Evolutionary conservation across 2,329 filamentous ascomycete species (phyloP).

Genomic region (Lomentospora prolificans): DNA sequence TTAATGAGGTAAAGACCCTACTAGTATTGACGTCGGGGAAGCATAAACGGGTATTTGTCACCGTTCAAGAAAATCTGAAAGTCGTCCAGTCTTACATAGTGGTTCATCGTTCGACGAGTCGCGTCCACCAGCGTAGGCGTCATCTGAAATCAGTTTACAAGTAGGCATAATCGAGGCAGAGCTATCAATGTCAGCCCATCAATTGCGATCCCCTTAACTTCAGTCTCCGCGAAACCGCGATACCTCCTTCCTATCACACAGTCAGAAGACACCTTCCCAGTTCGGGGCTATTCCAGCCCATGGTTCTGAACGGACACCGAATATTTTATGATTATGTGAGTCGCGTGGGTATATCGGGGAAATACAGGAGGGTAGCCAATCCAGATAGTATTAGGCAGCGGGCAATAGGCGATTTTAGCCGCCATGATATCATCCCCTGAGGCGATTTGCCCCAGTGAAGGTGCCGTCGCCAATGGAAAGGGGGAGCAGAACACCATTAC

Average conservation of each 20-base stretch:
- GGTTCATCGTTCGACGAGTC: not conserved
- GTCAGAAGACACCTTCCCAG: not conserved
- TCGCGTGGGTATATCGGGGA: not conserved
- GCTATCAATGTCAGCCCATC: not conserved
- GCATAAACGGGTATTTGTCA: too few species aligned
- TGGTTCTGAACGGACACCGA: not conserved
- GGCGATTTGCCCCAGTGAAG: not conserved
- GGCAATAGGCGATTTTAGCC: slow-evolving; percentile 1
- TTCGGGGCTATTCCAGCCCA: not conserved
- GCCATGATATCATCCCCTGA: slow-evolving; percentile 2
- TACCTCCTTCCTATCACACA: not conserved
- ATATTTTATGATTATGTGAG: not conserved
- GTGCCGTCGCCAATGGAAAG: not conserved
- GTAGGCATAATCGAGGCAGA: not conserved
- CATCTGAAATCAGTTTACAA: not conserved
- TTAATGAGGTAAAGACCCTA: too few species aligned
- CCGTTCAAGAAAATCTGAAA: not conserved
- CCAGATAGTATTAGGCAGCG: not conserved
- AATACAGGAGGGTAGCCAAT: not conserved
- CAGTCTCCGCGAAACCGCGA: not conserved
- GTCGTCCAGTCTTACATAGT: not conserved
- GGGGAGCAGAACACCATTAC: too few species aligned
- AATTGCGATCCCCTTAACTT: too few species aligned
- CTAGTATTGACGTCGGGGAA: too few species aligned
- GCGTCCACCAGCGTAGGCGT: not conserved